Percentiles rank a stretch among this genome's conserved stretches.
Conservation (phyloP, 176 grass and related monocot species). For the Avena atlantica region DNA sequence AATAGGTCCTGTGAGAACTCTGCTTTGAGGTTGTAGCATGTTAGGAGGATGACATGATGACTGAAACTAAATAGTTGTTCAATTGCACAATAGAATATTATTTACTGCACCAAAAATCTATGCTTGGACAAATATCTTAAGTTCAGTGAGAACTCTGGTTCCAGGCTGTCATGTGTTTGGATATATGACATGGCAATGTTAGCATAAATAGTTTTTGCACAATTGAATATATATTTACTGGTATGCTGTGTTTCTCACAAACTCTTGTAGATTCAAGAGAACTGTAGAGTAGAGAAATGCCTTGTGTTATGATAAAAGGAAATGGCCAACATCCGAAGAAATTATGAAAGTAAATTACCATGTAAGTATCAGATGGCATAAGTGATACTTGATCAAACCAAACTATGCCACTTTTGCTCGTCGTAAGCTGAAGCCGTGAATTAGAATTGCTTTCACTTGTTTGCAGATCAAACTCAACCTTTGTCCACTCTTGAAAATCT, state of each 20-base stretch:
- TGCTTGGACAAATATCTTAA: slow-evolving; percentile 7
- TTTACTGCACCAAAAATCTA: background rate
- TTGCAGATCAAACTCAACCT: slow-evolving; percentile 81
- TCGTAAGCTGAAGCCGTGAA: slow-evolving; percentile 82
- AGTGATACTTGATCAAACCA: slow-evolving; percentile 99
- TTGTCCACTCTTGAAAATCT: slow-evolving; percentile 73
- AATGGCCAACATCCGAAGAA: background rate
- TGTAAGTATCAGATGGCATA: slow-evolving; percentile 84
- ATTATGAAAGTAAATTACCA: slow-evolving; percentile 52
- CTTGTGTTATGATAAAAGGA: slow-evolving; percentile 13
- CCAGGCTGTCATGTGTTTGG: slow-evolving; percentile 24
- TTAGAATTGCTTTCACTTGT: slow-evolving; percentile 63
- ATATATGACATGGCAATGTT: background rate
- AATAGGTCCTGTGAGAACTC: background rate
- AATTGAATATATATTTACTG: background rate
- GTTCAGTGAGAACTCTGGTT: slow-evolving; percentile 26
- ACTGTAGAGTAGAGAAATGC: slow-evolving; percentile 5
- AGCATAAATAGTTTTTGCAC: background rate
- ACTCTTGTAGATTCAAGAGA: slow-evolving; percentile 20
- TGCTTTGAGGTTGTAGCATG: slow-evolving; percentile 12
- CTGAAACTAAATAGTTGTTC: background rate
- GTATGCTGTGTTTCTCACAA: background rate
- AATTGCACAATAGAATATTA: background rate
- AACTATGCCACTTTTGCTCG: slow-evolving; percentile 66
- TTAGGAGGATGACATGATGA: background rate